phyloP scores from a whole-genome alignment of 2,329 filamentous ascomycete species.

The Diaporthe ilicicola region DNA sequence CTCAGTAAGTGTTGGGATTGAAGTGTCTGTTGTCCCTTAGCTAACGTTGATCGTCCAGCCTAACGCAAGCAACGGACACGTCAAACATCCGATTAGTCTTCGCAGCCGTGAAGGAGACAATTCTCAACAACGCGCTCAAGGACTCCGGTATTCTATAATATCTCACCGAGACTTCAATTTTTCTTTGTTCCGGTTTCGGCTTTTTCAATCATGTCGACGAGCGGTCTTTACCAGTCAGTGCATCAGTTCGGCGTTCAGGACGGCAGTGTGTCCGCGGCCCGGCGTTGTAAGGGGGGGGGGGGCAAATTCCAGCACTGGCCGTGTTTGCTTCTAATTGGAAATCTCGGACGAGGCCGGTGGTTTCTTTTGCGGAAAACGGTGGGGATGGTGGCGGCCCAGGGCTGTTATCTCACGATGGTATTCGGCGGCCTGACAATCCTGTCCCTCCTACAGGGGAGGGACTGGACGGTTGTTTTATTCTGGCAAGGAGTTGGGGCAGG shows the following conservation, averaged over 20 bases:
- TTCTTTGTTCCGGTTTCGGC: slow-evolving; percentile 23
- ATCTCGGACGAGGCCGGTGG: slow-evolving; percentile 9
- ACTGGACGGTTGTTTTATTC: slow-evolving; percentile 18
- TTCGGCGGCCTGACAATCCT: slow-evolving; percentile 8
- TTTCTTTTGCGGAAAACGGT: slow-evolving; percentile 8
- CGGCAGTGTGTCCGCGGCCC: slow-evolving; percentile 25
- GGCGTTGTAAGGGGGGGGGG: slow-evolving; percentile 26
- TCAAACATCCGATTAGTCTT: slow-evolving; percentile 98
- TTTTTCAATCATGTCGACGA: slow-evolving; percentile 30
- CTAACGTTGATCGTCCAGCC: slow-evolving; percentile 59
- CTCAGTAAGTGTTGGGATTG: slow-evolving; percentile 75
- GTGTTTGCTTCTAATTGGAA: slow-evolving; percentile 8
- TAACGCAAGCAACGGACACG: slow-evolving; percentile 98
- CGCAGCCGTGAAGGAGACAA: slow-evolving; percentile 98
- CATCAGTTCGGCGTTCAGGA: slow-evolving; percentile 34
- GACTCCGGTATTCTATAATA: slow-evolving; percentile 92
- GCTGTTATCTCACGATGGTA: slow-evolving; percentile 1
- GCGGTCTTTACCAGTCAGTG: slow-evolving; percentile 33
- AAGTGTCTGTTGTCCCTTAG: slow-evolving; percentile 3
- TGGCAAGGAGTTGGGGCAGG: slow-evolving; percentile 30
- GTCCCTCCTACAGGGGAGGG: slow-evolving; percentile 15
- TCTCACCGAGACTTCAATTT: slow-evolving; percentile 16
- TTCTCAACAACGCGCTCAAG: slow-evolving; percentile 96
- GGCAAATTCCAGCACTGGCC: slow-evolving; percentile 1
- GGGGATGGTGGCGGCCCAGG: slow-evolving; percentile 1